Base-by-base conservation (phyloP, 208 protist genomes). In the Leishmania aethiopica region DNA sequence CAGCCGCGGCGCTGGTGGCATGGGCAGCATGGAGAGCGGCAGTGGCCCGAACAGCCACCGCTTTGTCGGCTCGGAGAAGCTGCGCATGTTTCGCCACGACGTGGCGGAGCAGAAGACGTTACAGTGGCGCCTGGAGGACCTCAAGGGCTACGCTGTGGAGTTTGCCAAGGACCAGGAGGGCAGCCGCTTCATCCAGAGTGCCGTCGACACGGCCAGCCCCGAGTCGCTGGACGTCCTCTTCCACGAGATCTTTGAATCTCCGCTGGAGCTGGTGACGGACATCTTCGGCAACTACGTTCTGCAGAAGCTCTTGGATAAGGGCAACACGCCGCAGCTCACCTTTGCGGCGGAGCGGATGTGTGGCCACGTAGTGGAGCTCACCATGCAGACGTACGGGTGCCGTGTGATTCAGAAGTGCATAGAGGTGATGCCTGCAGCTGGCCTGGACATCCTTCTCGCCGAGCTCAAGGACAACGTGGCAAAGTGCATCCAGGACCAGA, bases 271-370 rank as follows among this genome's bases (percentile, higher is more conserved):
- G 53, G 98, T 99, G 86, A 98, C 93, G 22, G 98, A 99, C 84
- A 99, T 99, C 55, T 99, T 99, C 93, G 99, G 99, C 25, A 99
- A 99, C 89, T 99, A 99, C 88, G 99, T 99, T 28, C 90, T 99
- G 47, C 98, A 99, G 89, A 99, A 99, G 86, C 92, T 99, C 80
- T 95, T 99, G 77, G 99, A 99, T 69, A 94, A 98, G 82, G 99
- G 99, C 64, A 95, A 84, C 81, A 71, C 88, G 25, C 77, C 86
- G 32, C 97, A 99, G 87, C 90, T 97, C 51, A 86, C 86, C 25
- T 95, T 88, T 74, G 93, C 98, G 17, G 93, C 93, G 45, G 93
- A 94, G 40, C 83, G 89, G 55, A 78, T 99, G 45, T 79, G 90
- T 37, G 97, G 98, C 10, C 87, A 99, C 72, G 95, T 99, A 22